Base-by-base conservation (phyloP, 495 filamentous ascomycete species). In the Parathielavia hyrcaniae region DNA sequence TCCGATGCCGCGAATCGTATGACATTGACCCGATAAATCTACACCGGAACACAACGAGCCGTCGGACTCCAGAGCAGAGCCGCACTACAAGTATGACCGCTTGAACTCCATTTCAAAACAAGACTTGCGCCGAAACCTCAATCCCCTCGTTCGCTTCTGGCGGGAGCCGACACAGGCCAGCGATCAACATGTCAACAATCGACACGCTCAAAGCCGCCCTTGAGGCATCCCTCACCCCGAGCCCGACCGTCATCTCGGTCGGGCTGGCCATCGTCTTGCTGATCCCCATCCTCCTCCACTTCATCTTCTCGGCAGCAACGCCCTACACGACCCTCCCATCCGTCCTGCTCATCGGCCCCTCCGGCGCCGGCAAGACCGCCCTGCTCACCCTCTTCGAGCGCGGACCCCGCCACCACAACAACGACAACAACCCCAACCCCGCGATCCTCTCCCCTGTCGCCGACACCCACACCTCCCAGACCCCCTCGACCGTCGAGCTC, bases 281-380 rank as follows among this genome's bases (percentile, higher is more conserved):
- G 16, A 69, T 88, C 14, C 95, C 93, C 16, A 65, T 95, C 30
- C 61, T 95, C 58, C 76, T 97, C 32, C 93, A 97, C 76, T 65
- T 81, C 49, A 67, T 88, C 63, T 82, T 96, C 67, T 88, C 89
- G 70, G 77, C 76, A 17, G 74, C 78, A 34, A 82, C 79, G 43
- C 79, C 83, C 1, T 83, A 86, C 53, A 83, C 81, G 23, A 80
- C 77, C 11, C 81, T 90, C 5, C 90, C 91, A 32, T 87, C 86
- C 7, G 90, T 97, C 70, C 75, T 97, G 4, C 83, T 98, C 16
- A 66, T 92, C 49, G 93, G 93, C 5, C 93, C 92, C 8, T 84
- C 84, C 32, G 88, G 86, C 57, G 80, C 85, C 50, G 93, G 93
- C 61, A 98, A 98, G 71, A 97, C 93, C 7, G 80, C 88, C 47